Conservation (phyloP, 768 basidiomycete genomes). For the Coprinopsis sp. region DNA sequence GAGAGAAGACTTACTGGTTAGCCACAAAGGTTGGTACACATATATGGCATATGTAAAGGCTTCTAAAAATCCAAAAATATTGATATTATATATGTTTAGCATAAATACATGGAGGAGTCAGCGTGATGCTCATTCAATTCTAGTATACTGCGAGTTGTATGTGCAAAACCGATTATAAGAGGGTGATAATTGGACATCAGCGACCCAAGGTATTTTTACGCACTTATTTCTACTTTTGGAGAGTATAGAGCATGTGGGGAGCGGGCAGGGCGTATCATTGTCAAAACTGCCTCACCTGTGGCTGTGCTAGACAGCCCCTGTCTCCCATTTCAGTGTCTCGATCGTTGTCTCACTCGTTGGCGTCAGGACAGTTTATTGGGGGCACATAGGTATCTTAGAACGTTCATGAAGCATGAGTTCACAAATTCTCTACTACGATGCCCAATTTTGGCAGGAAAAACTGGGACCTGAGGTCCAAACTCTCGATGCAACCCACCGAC, state of each 20-base stretch:
- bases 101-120: not conserved
- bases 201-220: too few relatives aligned
- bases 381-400: too few relatives aligned
- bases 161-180: too few relatives aligned
- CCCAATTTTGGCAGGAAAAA: not conserved
- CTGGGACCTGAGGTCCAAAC: not conserved
- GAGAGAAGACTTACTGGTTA: not conserved
- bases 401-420: not conserved
- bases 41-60: not conserved
- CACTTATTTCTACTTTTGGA: too few relatives aligned
- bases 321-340: too few relatives aligned
- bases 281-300: too few relatives aligned
- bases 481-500: not conserved
- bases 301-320: too few relatives aligned
- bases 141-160: not conserved
- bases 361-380: too few relatives aligned
- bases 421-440: not conserved
- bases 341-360: too few relatives aligned
- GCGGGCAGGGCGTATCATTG: too few relatives aligned
- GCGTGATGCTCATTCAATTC: not conserved
- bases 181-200: too few relatives aligned
- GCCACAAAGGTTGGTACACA: not conserved
- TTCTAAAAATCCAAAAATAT: not conserved
- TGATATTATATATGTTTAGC: not conserved
- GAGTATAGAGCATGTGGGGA: too few relatives aligned